A percentile compares a stretch with the other conserved stretches of the same genome.
phyloP scores from a whole-genome alignment of 192 early-diverging fungal species.

The Coemansia sp. region DNA sequence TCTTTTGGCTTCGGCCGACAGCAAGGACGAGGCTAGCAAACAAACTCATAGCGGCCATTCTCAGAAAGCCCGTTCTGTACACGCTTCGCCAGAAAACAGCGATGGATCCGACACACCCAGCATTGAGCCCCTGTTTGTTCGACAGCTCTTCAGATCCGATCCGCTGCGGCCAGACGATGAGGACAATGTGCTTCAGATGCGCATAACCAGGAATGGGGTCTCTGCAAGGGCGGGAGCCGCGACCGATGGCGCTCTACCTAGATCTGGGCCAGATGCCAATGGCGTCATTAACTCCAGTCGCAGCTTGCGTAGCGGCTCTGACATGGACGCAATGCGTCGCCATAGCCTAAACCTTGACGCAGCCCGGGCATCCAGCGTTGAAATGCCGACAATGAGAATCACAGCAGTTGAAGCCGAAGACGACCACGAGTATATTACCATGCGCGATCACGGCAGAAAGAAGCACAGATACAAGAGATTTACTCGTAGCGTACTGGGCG shows the following conservation, averaged over 20 bases:
- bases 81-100: conserved; percentile 19
- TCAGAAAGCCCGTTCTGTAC: background rate
- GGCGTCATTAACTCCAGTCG: conserved; percentile 18
- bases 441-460: conserved; percentile 34
- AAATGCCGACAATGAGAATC: conserved; percentile 46
- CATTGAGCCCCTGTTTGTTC: conserved; percentile 48
- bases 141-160: conserved; percentile 37
- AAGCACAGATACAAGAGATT: conserved; percentile 34
- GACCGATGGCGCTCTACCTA: background rate
- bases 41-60: background rate
- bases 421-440: conserved; percentile 48
- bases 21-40: background rate
- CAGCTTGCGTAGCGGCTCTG: conserved; percentile 21
- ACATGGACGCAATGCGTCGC: conserved; percentile 13
- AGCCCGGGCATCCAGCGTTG: conserved; percentile 32
- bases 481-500: conserved; percentile 38
- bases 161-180: conserved; percentile 9
- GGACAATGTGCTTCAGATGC: conserved; percentile 22
- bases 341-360: conserved; percentile 42
- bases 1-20: background rate
- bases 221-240: background rate
- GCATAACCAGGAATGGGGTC: conserved; percentile 4
- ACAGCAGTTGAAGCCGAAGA: conserved; percentile 52
- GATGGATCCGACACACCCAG: conserved; percentile 13
- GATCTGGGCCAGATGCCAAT: background rate